Evolutionary conservation across 1,139 yeast species (phyloP), one percentile per base, ranked within the genome.

Genomic region (Eremothecium coryli): DNA sequence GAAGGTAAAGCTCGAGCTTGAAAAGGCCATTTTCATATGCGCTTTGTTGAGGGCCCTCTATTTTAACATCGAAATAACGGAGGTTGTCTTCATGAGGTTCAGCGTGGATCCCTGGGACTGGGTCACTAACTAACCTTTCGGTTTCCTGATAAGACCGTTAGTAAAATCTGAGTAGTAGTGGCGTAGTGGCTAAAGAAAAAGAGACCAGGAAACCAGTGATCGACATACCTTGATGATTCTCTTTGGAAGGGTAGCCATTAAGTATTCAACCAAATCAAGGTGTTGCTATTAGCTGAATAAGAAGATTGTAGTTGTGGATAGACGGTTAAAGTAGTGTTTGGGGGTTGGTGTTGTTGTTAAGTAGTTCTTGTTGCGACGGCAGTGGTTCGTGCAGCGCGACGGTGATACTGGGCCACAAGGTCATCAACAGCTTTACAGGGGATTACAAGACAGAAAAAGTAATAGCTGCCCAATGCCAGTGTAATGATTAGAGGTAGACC

Each of bases 61-160:
- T 81, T 4, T 84, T 74, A 14, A 80, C 88, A 46, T 85, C 85
- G 54, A 90, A 90, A 58, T 90, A 85, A 45, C 98, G 73, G 48
- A 90, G 67, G 58, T 90, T 90, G 43, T 86, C 95, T 40, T 88
- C 97, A 44, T 82, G 93, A 4, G 98, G 98, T 29, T 66, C 72
- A 2, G 98, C 98, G 1, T 79, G 71, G 52, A 90, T 93, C 2
- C 98, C 98, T 1, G 96, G 94, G 2, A 90, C 97, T 0, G 98
- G 98, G 51, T 93, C 98, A 25, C 88, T 76, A 24, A 81, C 81
- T 31, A 90, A 66, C 45, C 96, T 69, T 57, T 90, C 95, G 6
- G 97, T 88, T 63, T 93, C 98, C 77, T 73, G 33, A 7, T 23
- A 7, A 15, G 20, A 10, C 9, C 22, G 30, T 27, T 27, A 27